Evolutionary conservation across 805 yeast genomes (phyloP).

Genomic region (Schwanniomyces pseudopolymorphus): DNA sequence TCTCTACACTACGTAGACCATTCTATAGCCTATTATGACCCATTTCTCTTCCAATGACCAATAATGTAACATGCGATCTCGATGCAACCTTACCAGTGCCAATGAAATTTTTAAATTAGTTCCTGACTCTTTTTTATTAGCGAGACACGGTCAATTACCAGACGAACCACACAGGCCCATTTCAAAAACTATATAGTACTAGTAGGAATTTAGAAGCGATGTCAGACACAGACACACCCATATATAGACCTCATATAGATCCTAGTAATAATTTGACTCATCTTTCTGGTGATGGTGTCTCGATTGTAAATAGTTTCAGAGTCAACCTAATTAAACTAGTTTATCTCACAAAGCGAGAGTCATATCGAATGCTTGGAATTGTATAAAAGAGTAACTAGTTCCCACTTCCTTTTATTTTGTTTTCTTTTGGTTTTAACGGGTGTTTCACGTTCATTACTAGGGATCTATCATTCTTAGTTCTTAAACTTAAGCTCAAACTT

Average conservation of each 20-base stretch:
- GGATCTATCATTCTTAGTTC: constrained; percentile 8
- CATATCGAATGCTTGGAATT: background rate
- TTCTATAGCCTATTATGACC: too few relatives aligned
- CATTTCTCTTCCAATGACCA: too few relatives aligned
- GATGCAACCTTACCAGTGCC: too few relatives aligned
- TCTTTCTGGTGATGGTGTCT: background rate
- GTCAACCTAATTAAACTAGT: constrained; percentile 3
- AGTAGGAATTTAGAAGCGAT: background rate
- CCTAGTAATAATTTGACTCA: background rate
- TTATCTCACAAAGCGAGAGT: constrained; percentile 1
- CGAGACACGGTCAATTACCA: background rate
- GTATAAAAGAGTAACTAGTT: background rate
- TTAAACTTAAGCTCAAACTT: background rate
- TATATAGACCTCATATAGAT: background rate
- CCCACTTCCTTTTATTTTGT: background rate
- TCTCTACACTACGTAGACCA: too few relatives aligned
- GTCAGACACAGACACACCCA: background rate
- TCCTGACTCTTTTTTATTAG: background rate
- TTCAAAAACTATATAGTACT: background rate
- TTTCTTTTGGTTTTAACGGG: constrained; percentile 16
- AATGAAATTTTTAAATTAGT: background rate
- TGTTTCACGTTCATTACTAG: constrained; percentile 11
- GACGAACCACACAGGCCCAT: background rate
- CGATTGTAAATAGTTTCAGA: constrained; percentile 2
- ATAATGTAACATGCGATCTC: too few relatives aligned